Percentiles rank a stretch among this genome's conserved stretches.
phyloP scores from a whole-genome alignment of 768 basidiomycete species.

The Mycena albidolilacea region DNA sequence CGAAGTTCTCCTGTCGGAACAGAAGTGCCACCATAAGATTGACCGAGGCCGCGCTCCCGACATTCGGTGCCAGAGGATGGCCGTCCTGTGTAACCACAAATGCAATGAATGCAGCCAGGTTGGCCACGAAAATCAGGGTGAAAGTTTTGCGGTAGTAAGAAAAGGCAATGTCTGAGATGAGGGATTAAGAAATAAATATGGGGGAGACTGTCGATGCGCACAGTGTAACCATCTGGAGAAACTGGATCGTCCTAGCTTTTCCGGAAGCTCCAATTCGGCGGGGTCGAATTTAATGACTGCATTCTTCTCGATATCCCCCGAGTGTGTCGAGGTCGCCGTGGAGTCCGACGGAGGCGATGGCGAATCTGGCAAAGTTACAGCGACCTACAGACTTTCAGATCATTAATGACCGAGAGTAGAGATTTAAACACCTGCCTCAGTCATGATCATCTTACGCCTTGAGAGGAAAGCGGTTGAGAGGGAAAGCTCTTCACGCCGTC shows the following conservation, averaged over 20 bases:
- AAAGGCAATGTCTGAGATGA: conserved; percentile 46
- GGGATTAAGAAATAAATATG: conserved; percentile 16
- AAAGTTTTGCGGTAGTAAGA: conserved; percentile 66
- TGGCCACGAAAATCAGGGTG: conserved; percentile 65
- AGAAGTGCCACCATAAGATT: conserved; percentile 62
- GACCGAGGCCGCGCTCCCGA: conserved; percentile 56
- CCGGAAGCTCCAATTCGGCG: conserved; percentile 31
- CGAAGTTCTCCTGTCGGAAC: conserved; percentile 66
- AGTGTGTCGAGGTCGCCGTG: conserved; percentile 8
- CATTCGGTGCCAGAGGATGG: conserved; percentile 52
- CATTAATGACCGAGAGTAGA: not conserved
- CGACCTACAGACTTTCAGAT: not conserved
- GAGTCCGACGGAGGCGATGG: conserved; percentile 4
- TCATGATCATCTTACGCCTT: conserved; percentile 16
- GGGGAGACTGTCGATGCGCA: not conserved
- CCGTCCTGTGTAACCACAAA: conserved; percentile 53
- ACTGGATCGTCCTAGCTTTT: conserved; percentile 37
- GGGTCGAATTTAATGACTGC: conserved; percentile 14
- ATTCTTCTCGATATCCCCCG: conserved; percentile 27
- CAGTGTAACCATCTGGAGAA: conserved; percentile 38
- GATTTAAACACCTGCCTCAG: conserved; percentile 4
- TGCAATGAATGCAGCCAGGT: conserved; percentile 64
- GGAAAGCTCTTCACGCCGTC: not conserved
- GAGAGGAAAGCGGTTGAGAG: not conserved
- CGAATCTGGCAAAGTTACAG: conserved; percentile 1